A percentile compares a stretch with the other conserved stretches of the same genome.
These are phyloP conservation scores for Singerocomus inundabilis DNA, from an alignment of 1,284 basidiomycete genomes.

Conservation along the genomic window DNA sequence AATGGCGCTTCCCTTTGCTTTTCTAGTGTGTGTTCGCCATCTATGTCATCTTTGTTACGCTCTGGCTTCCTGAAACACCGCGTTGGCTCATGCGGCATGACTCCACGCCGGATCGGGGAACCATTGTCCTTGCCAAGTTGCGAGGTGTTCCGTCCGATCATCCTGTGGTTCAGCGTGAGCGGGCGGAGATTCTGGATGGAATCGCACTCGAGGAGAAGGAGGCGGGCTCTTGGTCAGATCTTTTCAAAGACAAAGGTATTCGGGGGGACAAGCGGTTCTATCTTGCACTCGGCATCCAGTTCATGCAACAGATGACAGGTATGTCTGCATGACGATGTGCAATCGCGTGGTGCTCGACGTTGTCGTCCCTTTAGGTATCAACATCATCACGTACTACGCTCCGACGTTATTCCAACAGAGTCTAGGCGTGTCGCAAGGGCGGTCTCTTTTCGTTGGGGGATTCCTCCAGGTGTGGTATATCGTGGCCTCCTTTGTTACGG, in stretches of 20 bases:
- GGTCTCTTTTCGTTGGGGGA: conserved; percentile 14
- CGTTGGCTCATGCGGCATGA: conserved; percentile 20
- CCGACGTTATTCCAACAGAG: conserved; percentile 16
- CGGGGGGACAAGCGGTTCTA: too few species aligned
- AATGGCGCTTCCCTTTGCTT: conserved; percentile 18
- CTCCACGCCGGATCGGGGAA: conserved; percentile 9
- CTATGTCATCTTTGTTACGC: conserved; percentile 10
- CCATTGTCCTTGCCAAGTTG: conserved; percentile 14
- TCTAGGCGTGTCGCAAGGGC: conserved; percentile 14
- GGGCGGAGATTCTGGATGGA: too few species aligned
- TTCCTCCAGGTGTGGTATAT: conserved; percentile 19
- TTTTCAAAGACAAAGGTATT: neutral
- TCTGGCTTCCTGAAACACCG: conserved; percentile 20
- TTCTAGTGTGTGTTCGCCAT: conserved; percentile 17
- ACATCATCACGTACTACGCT: conserved; percentile 18
- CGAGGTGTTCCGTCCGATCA: conserved; percentile 8
- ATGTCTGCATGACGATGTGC: neutral
- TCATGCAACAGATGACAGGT: conserved; percentile 20
- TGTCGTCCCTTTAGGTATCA: conserved; percentile 8
- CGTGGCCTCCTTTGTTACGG: conserved; percentile 14
- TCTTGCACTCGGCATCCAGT: conserved; percentile 14
- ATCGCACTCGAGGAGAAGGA: too few species aligned
- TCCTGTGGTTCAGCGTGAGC: neutral
- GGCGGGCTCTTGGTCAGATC: conserved; percentile 2
- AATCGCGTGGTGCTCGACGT: neutral